These are phyloP conservation scores for Rhizophagus sp. DNA, from an alignment of 192 early-diverging fungal genomes.

Conservation along the genomic window DNA sequence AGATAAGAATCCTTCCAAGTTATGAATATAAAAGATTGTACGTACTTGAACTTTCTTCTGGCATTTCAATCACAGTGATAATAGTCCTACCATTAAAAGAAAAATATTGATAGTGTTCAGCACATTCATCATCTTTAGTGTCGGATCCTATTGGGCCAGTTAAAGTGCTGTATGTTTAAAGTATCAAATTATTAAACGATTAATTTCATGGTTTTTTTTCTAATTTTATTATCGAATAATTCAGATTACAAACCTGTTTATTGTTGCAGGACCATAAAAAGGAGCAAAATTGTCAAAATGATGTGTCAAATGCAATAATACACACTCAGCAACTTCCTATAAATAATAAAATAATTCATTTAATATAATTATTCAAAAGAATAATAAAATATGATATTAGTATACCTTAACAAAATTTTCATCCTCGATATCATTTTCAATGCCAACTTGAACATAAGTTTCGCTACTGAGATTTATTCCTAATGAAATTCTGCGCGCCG, in stretches of 20 bases:
- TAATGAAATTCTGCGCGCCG: neutral
- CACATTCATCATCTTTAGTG: constrained; percentile 39
- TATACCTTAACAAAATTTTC: constrained; percentile 23
- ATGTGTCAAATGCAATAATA: constrained; percentile 65
- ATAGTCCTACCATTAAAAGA: constrained; percentile 70
- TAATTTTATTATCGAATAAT: neutral
- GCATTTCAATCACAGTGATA: constrained; percentile 70
- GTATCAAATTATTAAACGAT: too few species aligned
- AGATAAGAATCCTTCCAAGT: neutral
- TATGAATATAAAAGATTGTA: neutral
- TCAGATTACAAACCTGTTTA: constrained; percentile 42
- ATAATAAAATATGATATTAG: neutral
- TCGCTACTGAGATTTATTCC: constrained; percentile 8
- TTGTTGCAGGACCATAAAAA: constrained; percentile 61
- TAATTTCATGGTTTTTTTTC: neutral
- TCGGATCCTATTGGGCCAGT: constrained; percentile 39
- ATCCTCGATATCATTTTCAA: constrained; percentile 20
- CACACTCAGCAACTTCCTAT: constrained; percentile 66
- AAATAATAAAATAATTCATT: neutral
- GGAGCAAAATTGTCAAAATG: constrained; percentile 71
- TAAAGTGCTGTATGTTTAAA: constrained; percentile 36
- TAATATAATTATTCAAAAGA: too few species aligned
- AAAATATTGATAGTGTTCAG: constrained; percentile 68
- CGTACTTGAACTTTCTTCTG: constrained; percentile 22
- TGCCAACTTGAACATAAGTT: constrained; percentile 16